Evolutionary conservation across 2,329 filamentous ascomycete species (phyloP).

Genomic region (Sporothrix variecibatus): DNA sequence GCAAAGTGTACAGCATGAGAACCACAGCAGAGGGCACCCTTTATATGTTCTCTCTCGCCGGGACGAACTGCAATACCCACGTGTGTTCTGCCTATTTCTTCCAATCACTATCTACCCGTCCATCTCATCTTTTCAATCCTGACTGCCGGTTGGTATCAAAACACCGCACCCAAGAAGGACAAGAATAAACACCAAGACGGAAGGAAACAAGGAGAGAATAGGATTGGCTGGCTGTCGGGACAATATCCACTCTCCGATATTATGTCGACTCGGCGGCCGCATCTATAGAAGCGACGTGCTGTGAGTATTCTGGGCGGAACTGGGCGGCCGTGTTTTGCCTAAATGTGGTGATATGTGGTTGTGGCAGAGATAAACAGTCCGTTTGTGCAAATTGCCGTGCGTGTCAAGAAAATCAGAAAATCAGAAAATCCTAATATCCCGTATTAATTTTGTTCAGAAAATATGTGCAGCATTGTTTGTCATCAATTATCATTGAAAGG

Average conservation of each 20-base stretch:
- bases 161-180: neutral
- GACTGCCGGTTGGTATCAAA: neutral
- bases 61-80: neutral
- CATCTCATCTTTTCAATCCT: neutral
- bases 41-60: neutral
- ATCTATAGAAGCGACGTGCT: constrained; percentile 7
- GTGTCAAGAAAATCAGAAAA: neutral
- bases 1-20: neutral
- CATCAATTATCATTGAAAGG: neutral
- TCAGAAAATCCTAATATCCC: neutral
- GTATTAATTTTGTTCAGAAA: neutral
- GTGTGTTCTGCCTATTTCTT: neutral
- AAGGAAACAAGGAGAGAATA: neutral
- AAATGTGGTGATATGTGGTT: neutral
- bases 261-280: neutral
- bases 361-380: neutral
- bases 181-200: neutral
- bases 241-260: neutral
- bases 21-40: neutral
- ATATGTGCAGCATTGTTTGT: neutral
- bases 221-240: neutral
- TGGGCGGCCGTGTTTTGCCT: neutral
- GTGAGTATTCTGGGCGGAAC: neutral
- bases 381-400: neutral
- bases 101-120: neutral